Conservation (phyloP, 2,329 filamentous ascomycete species). For the Pestalotiopsis sp. region DNA sequence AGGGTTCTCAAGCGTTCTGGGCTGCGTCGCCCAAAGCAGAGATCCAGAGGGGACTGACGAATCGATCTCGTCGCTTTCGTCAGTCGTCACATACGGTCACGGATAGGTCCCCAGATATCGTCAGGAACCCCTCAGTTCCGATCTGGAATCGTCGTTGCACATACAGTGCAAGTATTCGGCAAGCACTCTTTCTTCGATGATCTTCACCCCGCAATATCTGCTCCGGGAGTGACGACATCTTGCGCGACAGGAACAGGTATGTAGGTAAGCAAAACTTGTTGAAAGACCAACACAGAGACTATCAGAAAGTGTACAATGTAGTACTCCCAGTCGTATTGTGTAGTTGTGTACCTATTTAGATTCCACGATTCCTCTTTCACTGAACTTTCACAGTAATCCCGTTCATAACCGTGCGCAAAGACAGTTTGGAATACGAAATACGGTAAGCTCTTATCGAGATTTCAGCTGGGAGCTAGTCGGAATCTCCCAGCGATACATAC, state of each 20-base stretch:
- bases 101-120: background rate
- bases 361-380: background rate
- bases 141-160: background rate
- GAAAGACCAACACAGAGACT: background rate
- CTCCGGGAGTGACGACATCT: conserved; percentile 12
- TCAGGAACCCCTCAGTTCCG: background rate
- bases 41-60: background rate
- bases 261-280: background rate
- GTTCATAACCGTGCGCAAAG: background rate
- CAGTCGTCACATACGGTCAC: background rate
- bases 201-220: background rate
- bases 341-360: background rate
- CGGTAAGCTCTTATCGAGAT: background rate
- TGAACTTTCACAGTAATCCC: background rate
- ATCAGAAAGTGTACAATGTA: background rate
- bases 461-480: background rate
- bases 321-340: background rate
- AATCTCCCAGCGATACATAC: background rate
- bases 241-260: conserved; percentile 5
- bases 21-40: background rate
- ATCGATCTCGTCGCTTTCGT: conserved; percentile 4
- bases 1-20: background rate
- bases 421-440: background rate
- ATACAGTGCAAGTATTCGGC: background rate
- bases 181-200: background rate